Conservation (phyloP, 2,329 filamentous ascomycete species). For the Pestalotiopsis sp. region DNA sequence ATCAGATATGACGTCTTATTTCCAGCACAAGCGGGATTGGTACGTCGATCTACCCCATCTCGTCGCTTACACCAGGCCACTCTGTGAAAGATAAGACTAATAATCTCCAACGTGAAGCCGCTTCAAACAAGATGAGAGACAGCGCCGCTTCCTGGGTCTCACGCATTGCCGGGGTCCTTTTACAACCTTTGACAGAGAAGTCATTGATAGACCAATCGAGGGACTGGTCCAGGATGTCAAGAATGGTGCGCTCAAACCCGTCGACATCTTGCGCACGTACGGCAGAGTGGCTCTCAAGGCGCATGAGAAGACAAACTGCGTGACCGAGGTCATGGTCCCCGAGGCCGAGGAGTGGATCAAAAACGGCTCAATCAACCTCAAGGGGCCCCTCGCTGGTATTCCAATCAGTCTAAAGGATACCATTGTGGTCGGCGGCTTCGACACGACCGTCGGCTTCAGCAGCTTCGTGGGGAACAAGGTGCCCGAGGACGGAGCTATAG, state of each 20-base stretch:
- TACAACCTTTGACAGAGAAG: constrained; percentile 63
- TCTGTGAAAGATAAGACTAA: not conserved
- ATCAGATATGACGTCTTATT: constrained; percentile 53
- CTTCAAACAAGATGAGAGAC: constrained; percentile 78
- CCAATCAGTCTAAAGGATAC: constrained; percentile 84
- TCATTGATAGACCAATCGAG: constrained; percentile 74
- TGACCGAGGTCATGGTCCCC: constrained; percentile 83
- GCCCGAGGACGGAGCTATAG: constrained; percentile 69
- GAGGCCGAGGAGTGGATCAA: constrained; percentile 75
- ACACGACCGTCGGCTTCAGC: constrained; percentile 81
- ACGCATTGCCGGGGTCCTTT: constrained; percentile 68
- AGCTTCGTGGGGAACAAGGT: constrained; percentile 69
- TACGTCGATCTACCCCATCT: constrained; percentile 42
- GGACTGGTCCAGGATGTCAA: constrained; percentile 80
- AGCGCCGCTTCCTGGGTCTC: constrained; percentile 68
- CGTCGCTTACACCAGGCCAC: not conserved
- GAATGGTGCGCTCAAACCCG: constrained; percentile 63
- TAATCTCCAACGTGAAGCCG: constrained; percentile 54
- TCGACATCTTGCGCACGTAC: constrained; percentile 81
- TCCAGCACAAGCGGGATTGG: constrained; percentile 74
- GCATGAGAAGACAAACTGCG: constrained; percentile 84
- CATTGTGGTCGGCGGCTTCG: constrained; percentile 80
- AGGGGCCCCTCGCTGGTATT: constrained; percentile 83
- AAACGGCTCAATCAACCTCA: constrained; percentile 65
- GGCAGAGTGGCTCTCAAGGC: constrained; percentile 84